phyloP scores from a whole-genome alignment of 1,284 basidiomycete genomes.

The Boletus coffeatus region DNA sequence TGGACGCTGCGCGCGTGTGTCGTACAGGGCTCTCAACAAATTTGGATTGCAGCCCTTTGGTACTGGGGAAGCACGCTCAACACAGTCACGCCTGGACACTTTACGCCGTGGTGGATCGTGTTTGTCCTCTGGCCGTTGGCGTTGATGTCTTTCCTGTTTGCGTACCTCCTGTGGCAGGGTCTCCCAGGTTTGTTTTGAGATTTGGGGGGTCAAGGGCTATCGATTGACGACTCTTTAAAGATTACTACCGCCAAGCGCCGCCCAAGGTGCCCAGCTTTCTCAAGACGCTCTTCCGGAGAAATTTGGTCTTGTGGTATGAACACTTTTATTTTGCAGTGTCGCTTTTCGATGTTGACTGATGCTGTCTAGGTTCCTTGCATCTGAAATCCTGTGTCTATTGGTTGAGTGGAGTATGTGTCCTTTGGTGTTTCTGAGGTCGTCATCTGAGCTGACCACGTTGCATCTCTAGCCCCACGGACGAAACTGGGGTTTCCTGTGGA shows the following conservation, averaged over 20 bases:
- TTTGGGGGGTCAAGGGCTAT: neutral
- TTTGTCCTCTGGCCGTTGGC: slow-evolving; percentile 81
- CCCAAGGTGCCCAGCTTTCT: slow-evolving; percentile 92
- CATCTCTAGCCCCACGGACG: slow-evolving; percentile 71
- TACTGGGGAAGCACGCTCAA: slow-evolving; percentile 88
- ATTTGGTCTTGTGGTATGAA: slow-evolving; percentile 75
- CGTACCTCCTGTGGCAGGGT: slow-evolving; percentile 78
- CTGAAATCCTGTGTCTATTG: slow-evolving; percentile 87
- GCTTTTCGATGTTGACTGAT: neutral
- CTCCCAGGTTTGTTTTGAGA: slow-evolving; percentile 59
- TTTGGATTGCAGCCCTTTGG: slow-evolving; percentile 92
- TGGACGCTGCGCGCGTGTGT: slow-evolving; percentile 88
- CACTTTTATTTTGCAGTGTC: neutral
- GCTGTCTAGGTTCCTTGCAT: slow-evolving; percentile 61
- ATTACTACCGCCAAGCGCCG: slow-evolving; percentile 84
- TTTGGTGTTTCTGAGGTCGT: neutral
- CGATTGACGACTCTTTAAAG: slow-evolving; percentile 32
- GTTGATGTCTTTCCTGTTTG: slow-evolving; percentile 68
- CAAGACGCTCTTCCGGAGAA: slow-evolving; percentile 81
- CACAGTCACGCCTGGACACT: slow-evolving; percentile 40
- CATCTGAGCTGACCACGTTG: slow-evolving; percentile 13
- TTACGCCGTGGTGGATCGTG: slow-evolving; percentile 79
- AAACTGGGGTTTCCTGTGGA: slow-evolving; percentile 93
- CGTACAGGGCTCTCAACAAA: slow-evolving; percentile 89
- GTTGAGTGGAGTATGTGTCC: slow-evolving; percentile 70